These are phyloP conservation scores for Hypoxylon sp. DNA, from an alignment of 2,329 filamentous ascomycete genomes.

Conservation along the genomic window DNA sequence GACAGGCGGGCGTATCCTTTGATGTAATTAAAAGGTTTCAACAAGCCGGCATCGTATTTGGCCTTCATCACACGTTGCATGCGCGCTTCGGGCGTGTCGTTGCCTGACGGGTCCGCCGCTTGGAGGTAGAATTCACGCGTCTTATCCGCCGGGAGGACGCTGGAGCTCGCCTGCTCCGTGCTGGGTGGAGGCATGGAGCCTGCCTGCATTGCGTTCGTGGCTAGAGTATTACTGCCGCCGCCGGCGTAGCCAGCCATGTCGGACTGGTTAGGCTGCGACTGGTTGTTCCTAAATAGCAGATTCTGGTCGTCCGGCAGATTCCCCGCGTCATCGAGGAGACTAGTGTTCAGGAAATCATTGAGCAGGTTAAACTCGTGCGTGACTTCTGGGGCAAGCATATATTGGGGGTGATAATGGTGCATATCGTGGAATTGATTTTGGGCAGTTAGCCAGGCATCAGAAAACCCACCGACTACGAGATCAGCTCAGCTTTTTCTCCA, in stretches of 20 bases:
- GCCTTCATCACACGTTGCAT: conserved; percentile 94
- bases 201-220: conserved; percentile 49
- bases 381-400: conserved; percentile 92
- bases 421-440: conserved; percentile 93
- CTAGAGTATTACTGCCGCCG: conserved; percentile 46
- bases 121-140: conserved; percentile 95
- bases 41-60: conserved; percentile 93
- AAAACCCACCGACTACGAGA: conserved; percentile 76
- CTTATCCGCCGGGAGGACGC: conserved; percentile 71
- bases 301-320: conserved; percentile 73
- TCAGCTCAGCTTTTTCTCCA: conserved; percentile 41
- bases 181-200: conserved; percentile 60
- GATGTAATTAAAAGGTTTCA: conserved; percentile 98
- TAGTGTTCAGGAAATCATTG: conserved; percentile 95
- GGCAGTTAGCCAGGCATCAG: conserved; percentile 80
- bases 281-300: conserved; percentile 52
- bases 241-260: conserved; percentile 59
- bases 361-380: conserved; percentile 96
- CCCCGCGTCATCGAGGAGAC: conserved; percentile 83
- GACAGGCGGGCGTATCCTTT: conserved; percentile 92
- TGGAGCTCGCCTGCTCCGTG: conserved; percentile 54
- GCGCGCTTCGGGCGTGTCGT: conserved; percentile 85
- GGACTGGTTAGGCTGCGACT: conserved; percentile 50
- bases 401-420: conserved; percentile 91
- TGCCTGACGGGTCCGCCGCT: conserved; percentile 90